These are phyloP conservation scores for Hortiboletus campestris DNA, from an alignment of 768 basidiomycete genomes.

Conservation along the genomic window DNA sequence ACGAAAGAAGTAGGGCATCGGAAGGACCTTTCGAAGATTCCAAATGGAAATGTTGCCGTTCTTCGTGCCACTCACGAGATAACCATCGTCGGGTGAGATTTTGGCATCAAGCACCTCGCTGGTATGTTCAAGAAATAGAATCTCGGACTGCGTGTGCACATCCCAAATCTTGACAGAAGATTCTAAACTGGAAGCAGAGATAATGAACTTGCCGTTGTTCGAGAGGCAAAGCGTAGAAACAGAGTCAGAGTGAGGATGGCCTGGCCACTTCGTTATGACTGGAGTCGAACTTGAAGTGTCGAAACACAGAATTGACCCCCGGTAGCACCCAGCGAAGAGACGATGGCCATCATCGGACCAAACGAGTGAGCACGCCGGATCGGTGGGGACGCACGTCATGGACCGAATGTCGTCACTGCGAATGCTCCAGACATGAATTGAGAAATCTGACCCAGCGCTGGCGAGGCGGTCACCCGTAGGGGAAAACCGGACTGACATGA, in stretches of 20 bases:
- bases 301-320: slow-evolving; percentile 14
- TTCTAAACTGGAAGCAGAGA: slow-evolving; percentile 19
- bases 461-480: slow-evolving; percentile 20
- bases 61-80: slow-evolving; percentile 3
- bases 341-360: slow-evolving; percentile 18
- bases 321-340: slow-evolving; percentile 16
- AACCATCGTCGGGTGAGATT: slow-evolving; percentile 16
- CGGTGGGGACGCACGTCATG: neutral
- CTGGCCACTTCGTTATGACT: slow-evolving; percentile 3
- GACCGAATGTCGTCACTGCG: neutral
- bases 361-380: slow-evolving; percentile 13
- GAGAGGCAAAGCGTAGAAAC: slow-evolving; percentile 18
- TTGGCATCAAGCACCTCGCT: slow-evolving; percentile 11
- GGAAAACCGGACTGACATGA: slow-evolving; percentile 23
- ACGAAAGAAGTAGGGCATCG: slow-evolving; percentile 5
- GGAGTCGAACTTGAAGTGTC: slow-evolving; percentile 1
- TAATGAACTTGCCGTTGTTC: slow-evolving; percentile 19
- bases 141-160: neutral
- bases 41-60: slow-evolving; percentile 13
- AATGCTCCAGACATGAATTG: slow-evolving; percentile 10
- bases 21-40: slow-evolving; percentile 13
- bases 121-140: slow-evolving; percentile 7
- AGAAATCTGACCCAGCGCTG: slow-evolving; percentile 1
- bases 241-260: slow-evolving; percentile 10
- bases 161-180: slow-evolving; percentile 20